Percentiles rank a stretch among this genome's conserved stretches.
These are phyloP conservation scores for Metschnikowia hibisci DNA, from an alignment of 805 yeast genomes.

Conservation along the genomic window DNA sequence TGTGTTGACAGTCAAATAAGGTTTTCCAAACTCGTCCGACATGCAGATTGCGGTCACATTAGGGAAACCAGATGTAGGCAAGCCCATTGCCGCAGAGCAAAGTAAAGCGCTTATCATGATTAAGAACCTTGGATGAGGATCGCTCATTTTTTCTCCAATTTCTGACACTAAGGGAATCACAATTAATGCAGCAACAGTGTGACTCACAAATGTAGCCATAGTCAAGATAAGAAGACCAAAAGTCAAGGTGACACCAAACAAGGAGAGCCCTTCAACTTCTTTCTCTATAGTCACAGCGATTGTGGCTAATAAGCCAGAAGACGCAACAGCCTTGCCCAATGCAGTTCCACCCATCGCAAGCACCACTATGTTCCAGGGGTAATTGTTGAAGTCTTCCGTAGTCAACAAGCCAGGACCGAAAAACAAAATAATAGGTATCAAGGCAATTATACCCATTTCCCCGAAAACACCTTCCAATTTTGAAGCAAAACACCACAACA, in stretches of 20 bases:
- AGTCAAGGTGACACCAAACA: constrained; percentile 44
- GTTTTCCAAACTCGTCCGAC: constrained; percentile 88
- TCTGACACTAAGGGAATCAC: constrained; percentile 87
- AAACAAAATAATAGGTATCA: constrained; percentile 45
- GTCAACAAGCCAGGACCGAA: constrained; percentile 49
- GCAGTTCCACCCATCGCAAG: constrained; percentile 57
- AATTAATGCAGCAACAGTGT: constrained; percentile 94
- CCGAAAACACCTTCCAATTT: constrained; percentile 43
- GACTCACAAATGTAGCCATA: constrained; percentile 93
- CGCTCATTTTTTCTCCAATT: constrained; percentile 70
- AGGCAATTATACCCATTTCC: constrained; percentile 45
- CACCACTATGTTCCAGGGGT: constrained; percentile 53
- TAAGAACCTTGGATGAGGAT: constrained; percentile 81
- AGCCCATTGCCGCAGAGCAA: constrained; percentile 95
- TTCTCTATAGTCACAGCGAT: constrained; percentile 44
- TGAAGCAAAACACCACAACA: constrained; percentile 48
- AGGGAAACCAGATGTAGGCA: constrained; percentile 97
- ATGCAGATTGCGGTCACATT: constrained; percentile 95
- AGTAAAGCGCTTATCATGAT: constrained; percentile 63
- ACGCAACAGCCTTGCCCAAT: constrained; percentile 47
- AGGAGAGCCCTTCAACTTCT: constrained; percentile 38
- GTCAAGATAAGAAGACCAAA: constrained; percentile 73
- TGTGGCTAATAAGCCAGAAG: constrained; percentile 46
- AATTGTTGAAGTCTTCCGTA: constrained; percentile 46
- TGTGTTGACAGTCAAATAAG: constrained; percentile 80